These are phyloP conservation scores for Cucurbita maxima DNA, from an alignment of 306 rosid species.

Conservation along the genomic window DNA sequence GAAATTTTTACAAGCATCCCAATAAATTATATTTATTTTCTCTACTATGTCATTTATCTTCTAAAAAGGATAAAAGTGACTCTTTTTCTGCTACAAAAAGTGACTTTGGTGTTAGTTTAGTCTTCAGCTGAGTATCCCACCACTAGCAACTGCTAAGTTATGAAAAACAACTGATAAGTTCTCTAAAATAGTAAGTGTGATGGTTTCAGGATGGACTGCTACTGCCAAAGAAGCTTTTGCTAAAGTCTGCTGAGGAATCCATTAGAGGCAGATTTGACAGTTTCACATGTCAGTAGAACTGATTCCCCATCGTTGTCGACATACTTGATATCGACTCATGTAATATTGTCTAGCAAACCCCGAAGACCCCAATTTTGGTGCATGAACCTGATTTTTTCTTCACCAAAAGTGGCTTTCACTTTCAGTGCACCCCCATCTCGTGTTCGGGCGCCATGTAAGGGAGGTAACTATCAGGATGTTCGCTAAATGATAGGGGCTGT, in stretches of 20 bases:
- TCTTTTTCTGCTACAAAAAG: not conserved
- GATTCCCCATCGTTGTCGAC: slow-evolving; percentile 42
- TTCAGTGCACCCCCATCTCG: slow-evolving; percentile 15
- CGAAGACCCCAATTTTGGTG: slow-evolving; percentile 24
- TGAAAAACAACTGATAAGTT: not conserved
- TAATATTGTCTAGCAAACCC: slow-evolving; percentile 28
- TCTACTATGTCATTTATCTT: not conserved
- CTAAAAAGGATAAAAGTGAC: not conserved
- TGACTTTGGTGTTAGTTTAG: not conserved
- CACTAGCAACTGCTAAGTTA: not conserved
- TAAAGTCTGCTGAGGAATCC: slow-evolving; percentile 22
- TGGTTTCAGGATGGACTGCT: slow-evolving; percentile 15
- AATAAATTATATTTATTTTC: slow-evolving; percentile 3
- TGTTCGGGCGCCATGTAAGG: slow-evolving; percentile 1
- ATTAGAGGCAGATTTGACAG: slow-evolving; percentile 36
- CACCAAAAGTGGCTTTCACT: slow-evolving; percentile 40
- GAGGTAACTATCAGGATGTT: slow-evolving; percentile 12
- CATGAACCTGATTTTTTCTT: slow-evolving; percentile 37
- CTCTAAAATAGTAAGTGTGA: not conserved
- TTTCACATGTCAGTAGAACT: slow-evolving; percentile 39
- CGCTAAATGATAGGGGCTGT: slow-evolving; percentile 11
- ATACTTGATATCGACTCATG: slow-evolving; percentile 23
- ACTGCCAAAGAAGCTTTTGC: slow-evolving; percentile 16
- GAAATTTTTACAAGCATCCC: not conserved
- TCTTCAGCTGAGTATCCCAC: not conserved